Conservation (phyloP, 2,329 filamentous ascomycete genomes). For the Arachnomyces sp. region DNA sequence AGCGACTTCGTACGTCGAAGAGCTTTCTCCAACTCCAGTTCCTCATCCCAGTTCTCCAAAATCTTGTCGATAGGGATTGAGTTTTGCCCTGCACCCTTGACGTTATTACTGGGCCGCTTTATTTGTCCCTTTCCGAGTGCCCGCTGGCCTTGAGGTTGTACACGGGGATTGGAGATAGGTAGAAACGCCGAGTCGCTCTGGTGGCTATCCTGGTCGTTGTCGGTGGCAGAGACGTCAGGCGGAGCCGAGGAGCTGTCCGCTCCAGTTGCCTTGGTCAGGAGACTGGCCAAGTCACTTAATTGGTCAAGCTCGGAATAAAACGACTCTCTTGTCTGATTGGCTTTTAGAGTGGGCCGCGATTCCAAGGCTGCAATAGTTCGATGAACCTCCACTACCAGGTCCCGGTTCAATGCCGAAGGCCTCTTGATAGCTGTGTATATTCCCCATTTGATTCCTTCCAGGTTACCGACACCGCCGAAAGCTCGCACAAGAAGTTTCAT, state of each 20-base stretch:
- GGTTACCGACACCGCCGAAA: constrained; percentile 21
- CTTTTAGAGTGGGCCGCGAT: background rate
- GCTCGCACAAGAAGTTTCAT: constrained; percentile 33
- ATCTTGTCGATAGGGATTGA: constrained; percentile 7
- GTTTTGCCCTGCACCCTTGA: too few relatives aligned
- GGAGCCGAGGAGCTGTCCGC: too few relatives aligned
- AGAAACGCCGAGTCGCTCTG: too few relatives aligned
- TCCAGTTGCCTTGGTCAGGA: too few relatives aligned
- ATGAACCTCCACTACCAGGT: constrained; percentile 28
- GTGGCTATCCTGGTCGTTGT: too few relatives aligned
- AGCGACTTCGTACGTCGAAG: constrained; percentile 6
- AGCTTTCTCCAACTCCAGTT: constrained; percentile 15
- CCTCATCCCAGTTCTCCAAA: constrained; percentile 15
- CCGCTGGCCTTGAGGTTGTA: background rate
- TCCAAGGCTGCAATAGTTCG: constrained; percentile 18
- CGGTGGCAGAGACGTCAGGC: too few relatives aligned
- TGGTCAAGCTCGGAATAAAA: too few relatives aligned
- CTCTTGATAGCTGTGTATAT: constrained; percentile 31
- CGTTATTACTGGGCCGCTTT: constrained; percentile 2
- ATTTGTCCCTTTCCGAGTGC: constrained; percentile 8
- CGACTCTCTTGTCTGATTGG: too few relatives aligned
- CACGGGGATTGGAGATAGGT: too few relatives aligned
- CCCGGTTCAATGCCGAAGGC: constrained; percentile 20
- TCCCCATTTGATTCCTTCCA: constrained; percentile 35
- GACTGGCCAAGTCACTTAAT: too few relatives aligned